Conservation (phyloP, 306 rosid species). For the Dryas alaskensis region DNA sequence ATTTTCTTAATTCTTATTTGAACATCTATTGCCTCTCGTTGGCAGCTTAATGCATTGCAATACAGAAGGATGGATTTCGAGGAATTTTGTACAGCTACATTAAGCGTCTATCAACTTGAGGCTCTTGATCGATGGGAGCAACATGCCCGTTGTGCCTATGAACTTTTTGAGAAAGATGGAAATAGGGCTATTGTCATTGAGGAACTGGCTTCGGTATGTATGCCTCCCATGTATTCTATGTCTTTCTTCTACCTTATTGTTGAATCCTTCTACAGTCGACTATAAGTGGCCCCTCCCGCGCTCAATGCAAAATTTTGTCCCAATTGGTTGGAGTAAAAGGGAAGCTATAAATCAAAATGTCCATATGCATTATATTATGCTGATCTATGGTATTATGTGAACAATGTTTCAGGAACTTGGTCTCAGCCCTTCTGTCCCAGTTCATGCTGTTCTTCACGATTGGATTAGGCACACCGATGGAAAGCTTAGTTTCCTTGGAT, state of each 20-base stretch:
- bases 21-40: constrained; percentile 23
- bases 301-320: not conserved
- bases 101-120: constrained; percentile 87
- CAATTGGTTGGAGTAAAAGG: not conserved
- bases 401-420: constrained; percentile 72
- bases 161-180: constrained; percentile 78
- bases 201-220: constrained; percentile 89
- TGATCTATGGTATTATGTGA: constrained; percentile 31
- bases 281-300: not conserved
- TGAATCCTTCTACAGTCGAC: not conserved
- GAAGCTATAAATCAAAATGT: not conserved
- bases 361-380: not conserved
- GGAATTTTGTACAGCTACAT: constrained; percentile 79
- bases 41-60: constrained; percentile 83
- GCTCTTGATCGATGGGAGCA: constrained; percentile 81
- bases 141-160: constrained; percentile 82
- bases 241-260: not conserved
- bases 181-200: constrained; percentile 81
- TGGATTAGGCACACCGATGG: constrained; percentile 96
- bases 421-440: constrained; percentile 83
- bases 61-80: constrained; percentile 87
- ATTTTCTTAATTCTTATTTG: not conserved
- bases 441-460: constrained; percentile 88
- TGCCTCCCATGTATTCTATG: constrained; percentile 14
- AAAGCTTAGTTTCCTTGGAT: constrained; percentile 88